A percentile compares a stretch with the other conserved stretches of the same genome.
phyloP scores from a whole-genome alignment of 768 basidiomycete genomes.

The Kwoniella pini region DNA sequence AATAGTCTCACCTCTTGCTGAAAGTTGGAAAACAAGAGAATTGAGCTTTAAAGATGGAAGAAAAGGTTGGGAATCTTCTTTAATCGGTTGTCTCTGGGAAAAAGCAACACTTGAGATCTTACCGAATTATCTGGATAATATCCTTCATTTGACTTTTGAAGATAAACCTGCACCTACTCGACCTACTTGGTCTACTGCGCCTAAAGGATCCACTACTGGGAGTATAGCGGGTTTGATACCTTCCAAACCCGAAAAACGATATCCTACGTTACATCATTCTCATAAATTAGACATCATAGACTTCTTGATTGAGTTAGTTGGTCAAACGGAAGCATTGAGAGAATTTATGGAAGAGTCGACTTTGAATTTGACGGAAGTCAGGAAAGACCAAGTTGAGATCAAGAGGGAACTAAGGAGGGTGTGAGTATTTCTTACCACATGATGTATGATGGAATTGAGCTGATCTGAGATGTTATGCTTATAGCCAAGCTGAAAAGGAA shows the following conservation, averaged over 20 bases:
- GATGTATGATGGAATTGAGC: not conserved
- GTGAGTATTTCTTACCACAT: constrained; percentile 60
- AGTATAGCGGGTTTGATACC: constrained; percentile 34
- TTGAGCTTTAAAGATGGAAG: constrained; percentile 34
- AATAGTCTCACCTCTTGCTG: constrained; percentile 24
- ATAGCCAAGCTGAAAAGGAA: constrained; percentile 51
- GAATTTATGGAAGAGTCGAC: constrained; percentile 87
- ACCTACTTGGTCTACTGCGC: constrained; percentile 52
- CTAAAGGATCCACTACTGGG: constrained; percentile 20
- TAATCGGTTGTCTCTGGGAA: constrained; percentile 52
- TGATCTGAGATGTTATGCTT: no score
- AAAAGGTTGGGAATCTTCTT: constrained; percentile 49
- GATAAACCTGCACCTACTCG: constrained; percentile 49
- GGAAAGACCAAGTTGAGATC: constrained; percentile 94
- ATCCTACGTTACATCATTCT: constrained; percentile 68
- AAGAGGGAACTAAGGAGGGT: constrained; percentile 84
- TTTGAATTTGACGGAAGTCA: constrained; percentile 80
- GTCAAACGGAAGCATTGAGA: constrained; percentile 86
- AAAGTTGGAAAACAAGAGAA: constrained; percentile 40
- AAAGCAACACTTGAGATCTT: constrained; percentile 62
- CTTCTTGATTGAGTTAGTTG: constrained; percentile 85
- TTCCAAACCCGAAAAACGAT: constrained; percentile 64
- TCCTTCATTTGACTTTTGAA: constrained; percentile 48
- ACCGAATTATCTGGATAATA: constrained; percentile 58
- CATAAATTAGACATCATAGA: constrained; percentile 83